Conservation (phyloP, 768 basidiomycete species). For the Suillus bovinus region DNA sequence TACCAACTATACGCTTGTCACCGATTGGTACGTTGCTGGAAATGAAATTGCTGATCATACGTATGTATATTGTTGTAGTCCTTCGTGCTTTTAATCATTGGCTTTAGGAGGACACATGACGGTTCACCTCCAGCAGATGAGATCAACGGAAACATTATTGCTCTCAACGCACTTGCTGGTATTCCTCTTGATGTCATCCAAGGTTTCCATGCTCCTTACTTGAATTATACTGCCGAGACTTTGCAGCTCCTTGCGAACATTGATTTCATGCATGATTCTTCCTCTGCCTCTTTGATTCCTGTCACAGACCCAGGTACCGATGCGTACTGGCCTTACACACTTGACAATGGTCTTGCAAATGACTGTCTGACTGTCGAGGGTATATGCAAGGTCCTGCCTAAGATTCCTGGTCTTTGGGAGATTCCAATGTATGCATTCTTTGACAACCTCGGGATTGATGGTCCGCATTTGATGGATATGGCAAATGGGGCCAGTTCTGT, state of each 20-base stretch:
- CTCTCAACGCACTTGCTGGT: constrained; percentile 75
- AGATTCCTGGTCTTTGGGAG: constrained; percentile 81
- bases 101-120: constrained; percentile 65
- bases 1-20: constrained; percentile 77
- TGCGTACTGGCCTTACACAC: constrained; percentile 82
- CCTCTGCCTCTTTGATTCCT: constrained; percentile 57
- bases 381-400: constrained; percentile 67
- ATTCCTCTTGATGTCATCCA: constrained; percentile 63
- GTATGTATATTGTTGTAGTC: constrained; percentile 36
- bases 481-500: constrained; percentile 51
- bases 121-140: constrained; percentile 61
- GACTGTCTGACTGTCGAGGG: constrained; percentile 59
- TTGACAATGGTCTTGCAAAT: constrained; percentile 80
- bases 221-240: constrained; percentile 65
- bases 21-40: constrained; percentile 79
- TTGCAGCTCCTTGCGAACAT: constrained; percentile 54
- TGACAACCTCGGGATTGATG: constrained; percentile 53
- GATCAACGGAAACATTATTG: constrained; percentile 76
- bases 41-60: constrained; percentile 85
- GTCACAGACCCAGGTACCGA: constrained; percentile 68
- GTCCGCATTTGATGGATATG: constrained; percentile 70
- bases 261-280: constrained; percentile 74
- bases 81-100: background rate
- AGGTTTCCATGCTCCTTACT: constrained; percentile 79
- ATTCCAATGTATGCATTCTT: constrained; percentile 83